phyloP scores from a whole-genome alignment of 306 rosid species.

The Quercus berberidifolia region DNA sequence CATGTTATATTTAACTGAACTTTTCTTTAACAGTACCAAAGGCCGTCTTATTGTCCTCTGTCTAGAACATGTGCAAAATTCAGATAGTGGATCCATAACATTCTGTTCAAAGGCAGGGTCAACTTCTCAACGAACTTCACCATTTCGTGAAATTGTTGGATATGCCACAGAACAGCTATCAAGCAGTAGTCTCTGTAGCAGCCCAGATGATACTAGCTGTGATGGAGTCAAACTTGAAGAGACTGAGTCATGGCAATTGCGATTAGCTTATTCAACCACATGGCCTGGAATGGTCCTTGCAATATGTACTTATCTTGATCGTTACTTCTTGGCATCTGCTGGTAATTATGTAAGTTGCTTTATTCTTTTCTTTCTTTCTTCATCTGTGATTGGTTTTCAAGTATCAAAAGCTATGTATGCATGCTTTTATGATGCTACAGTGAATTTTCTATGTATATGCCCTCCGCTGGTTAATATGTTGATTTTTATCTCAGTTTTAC shows the following conservation, averaged over 20 bases:
- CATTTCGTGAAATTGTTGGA: conserved; percentile 70
- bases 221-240: conserved; percentile 88
- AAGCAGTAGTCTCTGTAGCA: conserved; percentile 81
- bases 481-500: conserved; percentile 64
- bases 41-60: conserved; percentile 90
- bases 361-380: conserved; percentile 3
- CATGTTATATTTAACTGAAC: conserved; percentile 31
- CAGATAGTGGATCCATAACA: conserved; percentile 90
- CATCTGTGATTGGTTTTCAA: not conserved
- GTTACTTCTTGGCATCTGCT: conserved; percentile 88
- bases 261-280: conserved; percentile 46
- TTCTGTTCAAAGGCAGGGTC: conserved; percentile 72
- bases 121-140: conserved; percentile 71
- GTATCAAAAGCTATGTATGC: not conserved
- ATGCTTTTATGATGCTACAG: conserved; percentile 3
- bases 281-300: conserved; percentile 85
- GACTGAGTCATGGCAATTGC: conserved; percentile 89
- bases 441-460: not conserved
- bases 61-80: conserved; percentile 82
- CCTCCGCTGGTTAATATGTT: conserved; percentile 25
- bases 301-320: conserved; percentile 87
- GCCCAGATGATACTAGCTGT: conserved; percentile 80
- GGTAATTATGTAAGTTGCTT: conserved; percentile 72
- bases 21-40: conserved; percentile 58
- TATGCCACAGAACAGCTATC: conserved; percentile 77